These are phyloP conservation scores for Penicillium frequentans DNA, from an alignment of 2,329 filamentous ascomycete genomes.

Conservation along the genomic window DNA sequence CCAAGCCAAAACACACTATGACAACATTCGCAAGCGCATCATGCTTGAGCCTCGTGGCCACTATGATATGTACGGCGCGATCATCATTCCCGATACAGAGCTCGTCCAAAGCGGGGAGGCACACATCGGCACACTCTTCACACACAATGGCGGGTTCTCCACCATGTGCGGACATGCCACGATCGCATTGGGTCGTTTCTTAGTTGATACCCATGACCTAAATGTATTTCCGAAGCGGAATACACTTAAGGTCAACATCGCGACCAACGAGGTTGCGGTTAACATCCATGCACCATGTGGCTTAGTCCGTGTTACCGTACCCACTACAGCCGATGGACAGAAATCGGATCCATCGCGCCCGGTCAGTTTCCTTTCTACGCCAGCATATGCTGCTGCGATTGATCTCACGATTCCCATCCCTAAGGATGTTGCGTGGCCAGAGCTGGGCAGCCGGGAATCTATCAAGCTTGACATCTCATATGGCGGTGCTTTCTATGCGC, in stretches of 20 bases:
- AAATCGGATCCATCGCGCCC: constrained; percentile 39
- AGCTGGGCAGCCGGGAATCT: constrained; percentile 28
- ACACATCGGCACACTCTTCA: constrained; percentile 51
- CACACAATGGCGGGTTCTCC: constrained; percentile 50
- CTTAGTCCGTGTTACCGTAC: constrained; percentile 43
- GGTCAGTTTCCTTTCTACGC: constrained; percentile 45
- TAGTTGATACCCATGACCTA: constrained; percentile 41
- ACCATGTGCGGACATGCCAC: constrained; percentile 56
- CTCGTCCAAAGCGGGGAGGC: constrained; percentile 41
- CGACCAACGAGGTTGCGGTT: constrained; percentile 26
- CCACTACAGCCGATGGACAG: constrained; percentile 28
- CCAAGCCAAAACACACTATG: constrained; percentile 38
- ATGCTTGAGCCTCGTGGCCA: constrained; percentile 53
- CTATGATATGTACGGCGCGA: constrained; percentile 54
- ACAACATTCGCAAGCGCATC: constrained; percentile 43
- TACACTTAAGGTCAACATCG: constrained; percentile 29
- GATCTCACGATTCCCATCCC: constrained; percentile 33
- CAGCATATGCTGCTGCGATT: constrained; percentile 41
- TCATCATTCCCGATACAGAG: constrained; percentile 46
- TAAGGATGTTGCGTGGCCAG: constrained; percentile 36
- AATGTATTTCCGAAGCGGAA: constrained; percentile 41
- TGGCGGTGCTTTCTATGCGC: constrained; percentile 48
- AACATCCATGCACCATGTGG: constrained; percentile 50
- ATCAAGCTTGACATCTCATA: constrained; percentile 42
- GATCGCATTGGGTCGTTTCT: constrained; percentile 49